Base-by-base conservation (phyloP, 2,329 filamentous ascomycete genomes). In the Hypoxylon sp. region DNA sequence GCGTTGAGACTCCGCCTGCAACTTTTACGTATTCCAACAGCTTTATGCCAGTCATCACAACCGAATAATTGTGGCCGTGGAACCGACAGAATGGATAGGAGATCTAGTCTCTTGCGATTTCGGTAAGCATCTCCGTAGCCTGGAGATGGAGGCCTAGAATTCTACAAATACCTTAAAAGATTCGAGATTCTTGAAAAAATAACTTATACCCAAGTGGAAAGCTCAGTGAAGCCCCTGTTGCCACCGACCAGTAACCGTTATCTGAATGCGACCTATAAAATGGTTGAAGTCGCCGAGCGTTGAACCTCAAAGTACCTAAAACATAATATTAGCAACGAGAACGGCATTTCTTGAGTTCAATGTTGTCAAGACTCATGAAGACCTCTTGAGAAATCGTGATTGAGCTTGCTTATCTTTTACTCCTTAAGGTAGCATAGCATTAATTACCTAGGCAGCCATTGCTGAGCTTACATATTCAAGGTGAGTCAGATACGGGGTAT, bases 81-180 rank as follows among this genome's bases (percentile, higher is more conserved):
- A 69, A 61, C 67, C 59, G 59, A 62, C 56, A 64, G 52, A 44
- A 62, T 44, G 67, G 67, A 67, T 69, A 61, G 19, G 19, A 52
- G 62, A 68, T 65, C 62, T 62, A 19, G 37, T 39, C 17, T 19
- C 19, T 39, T 35, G 21, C n/a, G 10, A 4, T 32, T 44, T 42
- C 17, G 42, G 24, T 21, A 21, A 47, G 24, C 42, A 17, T 37
- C 17, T 21, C 6, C 10, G 19, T 46, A 8, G 10, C 32, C 10
- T 47, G 47, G n/a, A 50, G 51, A 37, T 55, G 19, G 27, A 54
- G n/a, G 42, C 10, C 32, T 51, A 13, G 17, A 51, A 39, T 50
- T 37, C 35, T 7, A 24, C 8, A 19, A 19, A n/a, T 29, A 31
- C 24, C 24, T 27, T 27, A 48, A 46, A 46, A 32, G 19, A 58